Evolutionary conservation across 345 rosid genomes (phyloP).

Genomic region (Lenwebbia sp.): DNA sequence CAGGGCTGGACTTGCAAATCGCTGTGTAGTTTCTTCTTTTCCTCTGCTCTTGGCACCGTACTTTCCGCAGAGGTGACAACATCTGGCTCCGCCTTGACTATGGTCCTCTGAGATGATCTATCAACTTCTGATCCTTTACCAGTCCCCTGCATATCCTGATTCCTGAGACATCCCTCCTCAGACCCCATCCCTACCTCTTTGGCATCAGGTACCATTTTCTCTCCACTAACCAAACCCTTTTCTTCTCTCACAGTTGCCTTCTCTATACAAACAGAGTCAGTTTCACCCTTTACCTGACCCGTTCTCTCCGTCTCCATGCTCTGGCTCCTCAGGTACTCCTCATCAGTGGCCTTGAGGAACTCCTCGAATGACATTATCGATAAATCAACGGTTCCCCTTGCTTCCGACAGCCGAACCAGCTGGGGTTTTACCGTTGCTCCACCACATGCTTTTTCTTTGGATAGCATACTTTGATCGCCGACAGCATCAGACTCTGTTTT

Average conservation of each 20-base stretch:
- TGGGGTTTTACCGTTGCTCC: not conserved
- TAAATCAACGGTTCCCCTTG: not conserved
- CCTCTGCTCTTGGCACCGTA: not conserved
- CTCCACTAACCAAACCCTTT: not conserved
- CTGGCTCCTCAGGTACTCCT: not conserved
- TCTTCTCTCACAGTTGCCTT: not conserved
- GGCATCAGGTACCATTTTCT: not conserved
- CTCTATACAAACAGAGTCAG: not conserved
- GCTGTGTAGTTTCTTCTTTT: not conserved
- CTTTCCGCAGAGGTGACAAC: not conserved
- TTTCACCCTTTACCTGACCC: not conserved
- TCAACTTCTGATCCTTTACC: not conserved
- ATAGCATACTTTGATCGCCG: not conserved
- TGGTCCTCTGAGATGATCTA: not conserved
- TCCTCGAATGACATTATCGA: constrained; percentile 11
- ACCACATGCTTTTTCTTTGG: not conserved
- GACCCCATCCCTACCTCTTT: not conserved
- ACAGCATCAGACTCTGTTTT: not conserved
- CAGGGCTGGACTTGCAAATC: not conserved
- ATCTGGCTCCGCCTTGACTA: not conserved
- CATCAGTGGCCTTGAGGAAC: constrained; percentile 3
- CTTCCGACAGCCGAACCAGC: not conserved
- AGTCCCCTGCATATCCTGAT: not conserved
- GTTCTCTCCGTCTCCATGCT: not conserved
- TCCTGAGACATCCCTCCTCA: not conserved